phyloP scores from a whole-genome alignment of 164 flowering plant genomes.

The Piper betle region DNA sequence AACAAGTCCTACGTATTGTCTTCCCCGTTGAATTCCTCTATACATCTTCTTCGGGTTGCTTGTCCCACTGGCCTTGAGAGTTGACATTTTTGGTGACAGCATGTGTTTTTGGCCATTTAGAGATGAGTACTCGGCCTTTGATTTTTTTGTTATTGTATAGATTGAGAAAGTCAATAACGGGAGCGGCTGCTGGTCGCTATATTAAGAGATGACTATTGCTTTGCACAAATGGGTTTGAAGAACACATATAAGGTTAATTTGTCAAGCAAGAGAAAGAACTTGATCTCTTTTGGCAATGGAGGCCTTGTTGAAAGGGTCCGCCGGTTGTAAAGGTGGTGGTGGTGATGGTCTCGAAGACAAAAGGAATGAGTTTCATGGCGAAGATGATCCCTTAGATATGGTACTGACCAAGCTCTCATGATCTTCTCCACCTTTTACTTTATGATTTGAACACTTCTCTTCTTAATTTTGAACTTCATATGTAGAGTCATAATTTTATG shows the following conservation, averaged over 20 bases:
- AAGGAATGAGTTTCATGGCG: constrained; percentile 4
- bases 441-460: background rate
- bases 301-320: constrained; percentile 9
- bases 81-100: constrained; percentile 15
- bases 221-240: background rate
- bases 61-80: constrained; percentile 8
- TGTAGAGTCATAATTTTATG: background rate
- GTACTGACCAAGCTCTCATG: background rate
- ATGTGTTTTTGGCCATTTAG: background rate
- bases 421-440: background rate
- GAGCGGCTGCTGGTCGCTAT: constrained; percentile 1
- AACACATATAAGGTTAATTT: background rate
- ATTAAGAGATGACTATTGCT: background rate
- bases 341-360: constrained; percentile 11
- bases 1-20: background rate
- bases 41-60: background rate
- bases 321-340: background rate
- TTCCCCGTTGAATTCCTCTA: constrained; percentile 1
- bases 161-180: constrained; percentile 11
- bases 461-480: background rate
- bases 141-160: constrained; percentile 1
- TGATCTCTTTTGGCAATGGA: constrained; percentile 8
- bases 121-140: constrained; percentile 9
- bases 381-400: constrained; percentile 1
- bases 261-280: background rate